Evolutionary conservation across 1,284 basidiomycete genomes (phyloP).

Genomic region (Fomitopsis schrenkii): DNA sequence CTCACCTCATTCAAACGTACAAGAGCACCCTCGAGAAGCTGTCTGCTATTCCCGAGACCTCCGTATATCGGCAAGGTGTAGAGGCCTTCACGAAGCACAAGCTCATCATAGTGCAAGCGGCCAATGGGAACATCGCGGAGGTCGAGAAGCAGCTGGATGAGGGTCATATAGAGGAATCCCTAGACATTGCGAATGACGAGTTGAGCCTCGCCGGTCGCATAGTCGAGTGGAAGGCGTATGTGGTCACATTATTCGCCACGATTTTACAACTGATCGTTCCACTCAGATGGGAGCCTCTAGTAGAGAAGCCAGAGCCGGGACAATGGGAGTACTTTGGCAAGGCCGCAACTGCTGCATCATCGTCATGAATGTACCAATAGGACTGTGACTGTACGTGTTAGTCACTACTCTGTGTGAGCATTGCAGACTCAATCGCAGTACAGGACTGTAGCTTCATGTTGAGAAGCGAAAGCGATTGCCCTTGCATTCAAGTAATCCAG

Average conservation of each 20-base stretch:
- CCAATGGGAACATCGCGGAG: slow-evolving; percentile 58
- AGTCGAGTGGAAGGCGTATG: slow-evolving; percentile 94
- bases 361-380: slow-evolving; percentile 15
- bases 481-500: no score
- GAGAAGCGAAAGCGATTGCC: no score
- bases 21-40: slow-evolving; percentile 75
- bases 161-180: slow-evolving; percentile 80
- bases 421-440: no score
- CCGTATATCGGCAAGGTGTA: slow-evolving; percentile 89
- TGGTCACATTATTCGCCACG: slow-evolving; percentile 7
- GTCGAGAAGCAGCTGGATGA: slow-evolving; percentile 75
- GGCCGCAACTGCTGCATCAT: slow-evolving; percentile 39
- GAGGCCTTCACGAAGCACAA: slow-evolving; percentile 87
- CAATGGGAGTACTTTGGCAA: slow-evolving; percentile 86
- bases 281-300: slow-evolving; percentile 81
- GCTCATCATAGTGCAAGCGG: slow-evolving; percentile 68
- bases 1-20: slow-evolving; percentile 76
- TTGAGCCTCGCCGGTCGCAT: slow-evolving; percentile 77
- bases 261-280: slow-evolving; percentile 6
- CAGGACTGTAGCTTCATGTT: no score
- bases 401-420: no score
- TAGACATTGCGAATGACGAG: slow-evolving; percentile 86
- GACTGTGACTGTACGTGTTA: not conserved
- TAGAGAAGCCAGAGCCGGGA: slow-evolving; percentile 73
- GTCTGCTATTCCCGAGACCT: slow-evolving; percentile 68